A percentile compares a stretch with the other conserved stretches of the same genome.
Conservation (phyloP, 140 eudicot genomes). For the Senecio squalidus region DNA sequence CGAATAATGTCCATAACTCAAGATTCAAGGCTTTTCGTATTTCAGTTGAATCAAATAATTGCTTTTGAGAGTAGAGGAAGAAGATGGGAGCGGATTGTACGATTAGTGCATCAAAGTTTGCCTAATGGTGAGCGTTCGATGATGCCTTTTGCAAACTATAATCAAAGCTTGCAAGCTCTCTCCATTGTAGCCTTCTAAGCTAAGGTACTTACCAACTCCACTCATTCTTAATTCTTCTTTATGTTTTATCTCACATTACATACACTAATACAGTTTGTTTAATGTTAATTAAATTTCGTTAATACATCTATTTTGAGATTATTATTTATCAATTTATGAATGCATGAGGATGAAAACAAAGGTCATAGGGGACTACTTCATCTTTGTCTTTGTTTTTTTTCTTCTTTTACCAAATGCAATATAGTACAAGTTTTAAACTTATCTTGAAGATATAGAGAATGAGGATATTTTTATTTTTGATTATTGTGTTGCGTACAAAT, state of each 20-base stretch:
- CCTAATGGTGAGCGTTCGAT: constrained; percentile 6
- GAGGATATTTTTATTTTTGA: no score
- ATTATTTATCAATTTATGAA: background rate
- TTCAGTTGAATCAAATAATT: constrained; percentile 16
- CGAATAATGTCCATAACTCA: constrained; percentile 5
- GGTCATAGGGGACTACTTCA: no score
- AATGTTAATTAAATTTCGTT: no score
- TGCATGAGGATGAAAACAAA: background rate
- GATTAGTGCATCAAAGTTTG: constrained; percentile 8
- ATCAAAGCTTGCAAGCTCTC: constrained; percentile 32
- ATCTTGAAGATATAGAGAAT: no score
- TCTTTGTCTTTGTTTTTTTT: no score
- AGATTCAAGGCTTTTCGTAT: constrained; percentile 22
- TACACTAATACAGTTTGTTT: no score
- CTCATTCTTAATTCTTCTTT: no score
- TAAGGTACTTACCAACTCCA: no score
- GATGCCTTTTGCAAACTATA: constrained; percentile 15
- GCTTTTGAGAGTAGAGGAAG: background rate
- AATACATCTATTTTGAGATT: background rate
- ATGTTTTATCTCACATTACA: no score
- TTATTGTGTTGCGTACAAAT: no score
- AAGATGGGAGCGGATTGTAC: constrained; percentile 14
- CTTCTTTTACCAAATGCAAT: no score
- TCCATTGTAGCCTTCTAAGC: constrained; percentile 25
- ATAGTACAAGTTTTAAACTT: no score